phyloP scores from a whole-genome alignment of 352 stramenopile genomes.

The Pilasporangium apinafurcum region DNA sequence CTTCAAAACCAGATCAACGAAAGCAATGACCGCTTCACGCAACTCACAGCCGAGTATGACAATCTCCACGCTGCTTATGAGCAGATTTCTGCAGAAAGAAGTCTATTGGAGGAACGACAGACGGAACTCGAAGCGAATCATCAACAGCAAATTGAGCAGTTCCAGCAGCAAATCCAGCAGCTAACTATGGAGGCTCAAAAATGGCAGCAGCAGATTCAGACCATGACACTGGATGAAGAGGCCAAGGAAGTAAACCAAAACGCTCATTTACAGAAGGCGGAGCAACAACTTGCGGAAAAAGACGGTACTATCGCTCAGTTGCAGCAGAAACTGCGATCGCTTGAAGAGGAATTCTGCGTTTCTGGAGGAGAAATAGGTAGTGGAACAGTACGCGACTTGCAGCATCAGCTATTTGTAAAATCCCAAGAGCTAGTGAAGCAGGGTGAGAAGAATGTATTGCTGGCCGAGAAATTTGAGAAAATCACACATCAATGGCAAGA shows the following conservation, averaged over 20 bases:
- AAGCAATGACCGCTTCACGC: constrained; percentile 43
- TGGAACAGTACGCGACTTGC: constrained; percentile 32
- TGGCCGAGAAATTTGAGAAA: constrained; percentile 36
- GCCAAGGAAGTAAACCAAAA: constrained; percentile 27
- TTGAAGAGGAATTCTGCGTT: constrained; percentile 61
- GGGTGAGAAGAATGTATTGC: constrained; percentile 56
- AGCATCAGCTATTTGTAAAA: constrained; percentile 69
- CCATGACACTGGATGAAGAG: constrained; percentile 16
- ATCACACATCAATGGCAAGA: constrained; percentile 31
- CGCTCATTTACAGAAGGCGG: constrained; percentile 20
- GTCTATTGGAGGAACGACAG: constrained; percentile 13
- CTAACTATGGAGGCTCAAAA: not conserved
- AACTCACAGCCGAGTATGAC: constrained; percentile 53
- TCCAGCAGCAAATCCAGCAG: constrained; percentile 15
- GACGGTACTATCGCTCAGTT: constrained; percentile 22
- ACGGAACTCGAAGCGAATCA: constrained; percentile 12
- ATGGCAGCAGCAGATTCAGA: constrained; percentile 13
- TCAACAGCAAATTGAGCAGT: constrained; percentile 15
- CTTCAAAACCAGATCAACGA: constrained; percentile 49
- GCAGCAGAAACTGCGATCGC: constrained; percentile 22
- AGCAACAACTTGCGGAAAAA: constrained; percentile 29
- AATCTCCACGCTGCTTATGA: constrained; percentile 27
- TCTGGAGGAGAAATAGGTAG: too few species aligned
- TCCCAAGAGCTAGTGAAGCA: constrained; percentile 69
- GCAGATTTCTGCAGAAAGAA: constrained; percentile 17